Conservation (phyloP, 2,329 filamentous ascomycete species). For the Pseudocercospora crystallina region DNA sequence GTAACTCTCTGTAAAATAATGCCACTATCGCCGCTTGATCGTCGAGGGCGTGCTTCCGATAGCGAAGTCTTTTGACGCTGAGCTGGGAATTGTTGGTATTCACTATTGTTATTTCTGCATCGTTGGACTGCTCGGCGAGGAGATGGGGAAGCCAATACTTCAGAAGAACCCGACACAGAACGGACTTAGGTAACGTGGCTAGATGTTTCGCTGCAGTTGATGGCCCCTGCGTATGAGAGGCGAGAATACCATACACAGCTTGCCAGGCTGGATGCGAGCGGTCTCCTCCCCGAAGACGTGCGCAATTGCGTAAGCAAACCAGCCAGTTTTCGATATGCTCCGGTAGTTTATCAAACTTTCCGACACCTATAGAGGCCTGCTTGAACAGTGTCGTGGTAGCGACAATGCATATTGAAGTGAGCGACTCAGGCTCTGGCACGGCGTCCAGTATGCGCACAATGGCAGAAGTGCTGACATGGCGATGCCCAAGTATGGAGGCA, state of each 20-base stretch:
- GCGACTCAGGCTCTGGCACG: neutral
- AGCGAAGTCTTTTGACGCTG: too few relatives aligned
- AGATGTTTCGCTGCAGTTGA: conserved; percentile 8
- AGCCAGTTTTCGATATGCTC: conserved; percentile 6
- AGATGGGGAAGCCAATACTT: conserved; percentile 8
- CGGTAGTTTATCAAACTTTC: conserved; percentile 1
- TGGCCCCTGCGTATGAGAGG: conserved; percentile 4
- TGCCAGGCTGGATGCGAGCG: conserved; percentile 1
- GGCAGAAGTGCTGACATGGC: neutral
- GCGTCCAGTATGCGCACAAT: conserved; percentile 15
- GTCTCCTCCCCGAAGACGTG: neutral
- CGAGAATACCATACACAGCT: conserved; percentile 8
- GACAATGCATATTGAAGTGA: neutral
- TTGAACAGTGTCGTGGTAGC: conserved; percentile 1
- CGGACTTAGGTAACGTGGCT: neutral
- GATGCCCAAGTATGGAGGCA: conserved; percentile 1
- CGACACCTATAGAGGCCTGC: neutral
- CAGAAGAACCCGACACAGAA: conserved; percentile 10
- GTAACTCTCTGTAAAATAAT: too few relatives aligned
- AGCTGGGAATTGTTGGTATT: too few relatives aligned
- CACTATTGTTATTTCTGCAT: too few relatives aligned
- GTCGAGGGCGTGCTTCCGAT: too few relatives aligned
- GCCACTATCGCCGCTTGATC: too few relatives aligned
- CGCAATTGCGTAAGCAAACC: conserved; percentile 2
- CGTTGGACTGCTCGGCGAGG: too few relatives aligned